phyloP scores from a whole-genome alignment of 225 moss, liverwort and hornwort genomes.

The Sphagnum tenellum region DNA sequence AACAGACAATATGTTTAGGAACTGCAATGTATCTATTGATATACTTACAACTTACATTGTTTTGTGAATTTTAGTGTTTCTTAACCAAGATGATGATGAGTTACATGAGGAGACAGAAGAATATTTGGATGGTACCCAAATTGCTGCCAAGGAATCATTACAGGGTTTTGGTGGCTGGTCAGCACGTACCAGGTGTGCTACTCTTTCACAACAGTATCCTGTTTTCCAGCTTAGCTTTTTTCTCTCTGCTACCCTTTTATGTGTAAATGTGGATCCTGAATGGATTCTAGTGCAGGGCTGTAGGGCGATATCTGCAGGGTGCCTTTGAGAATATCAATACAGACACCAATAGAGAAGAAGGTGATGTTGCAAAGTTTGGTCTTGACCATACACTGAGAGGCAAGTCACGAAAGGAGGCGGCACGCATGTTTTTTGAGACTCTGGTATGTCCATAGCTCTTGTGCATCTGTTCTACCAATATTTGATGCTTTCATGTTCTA shows the following conservation, averaged over 20 bases:
- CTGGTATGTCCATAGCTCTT: slow-evolving; percentile 34
- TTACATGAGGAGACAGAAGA: slow-evolving; percentile 65
- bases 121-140: slow-evolving; percentile 38
- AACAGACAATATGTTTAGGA: too few relatives aligned
- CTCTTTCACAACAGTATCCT: too few relatives aligned
- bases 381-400: slow-evolving; percentile 77
- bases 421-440: slow-evolving; percentile 96
- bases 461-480: too few relatives aligned
- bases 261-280: too few relatives aligned
- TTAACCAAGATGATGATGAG: slow-evolving; percentile 80
- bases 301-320: slow-evolving; percentile 75
- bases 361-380: slow-evolving; percentile 49
- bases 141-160: slow-evolving; percentile 22
- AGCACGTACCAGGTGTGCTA: slow-evolving; percentile 74
- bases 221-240: too few relatives aligned
- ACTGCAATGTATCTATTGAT: too few relatives aligned
- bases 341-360: slow-evolving; percentile 34
- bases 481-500: too few relatives aligned
- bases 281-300: slow-evolving; percentile 48
- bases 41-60: too few relatives aligned
- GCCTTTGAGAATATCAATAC: slow-evolving; percentile 62
- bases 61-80: slow-evolving; percentile 53
- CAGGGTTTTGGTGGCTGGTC: slow-evolving; percentile 88
- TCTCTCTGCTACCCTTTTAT: too few relatives aligned
- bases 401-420: slow-evolving; percentile 86